Base-by-base conservation (phyloP, 1,284 basidiomycete species). In the Rhodotorula mucilaginosa region DNA sequence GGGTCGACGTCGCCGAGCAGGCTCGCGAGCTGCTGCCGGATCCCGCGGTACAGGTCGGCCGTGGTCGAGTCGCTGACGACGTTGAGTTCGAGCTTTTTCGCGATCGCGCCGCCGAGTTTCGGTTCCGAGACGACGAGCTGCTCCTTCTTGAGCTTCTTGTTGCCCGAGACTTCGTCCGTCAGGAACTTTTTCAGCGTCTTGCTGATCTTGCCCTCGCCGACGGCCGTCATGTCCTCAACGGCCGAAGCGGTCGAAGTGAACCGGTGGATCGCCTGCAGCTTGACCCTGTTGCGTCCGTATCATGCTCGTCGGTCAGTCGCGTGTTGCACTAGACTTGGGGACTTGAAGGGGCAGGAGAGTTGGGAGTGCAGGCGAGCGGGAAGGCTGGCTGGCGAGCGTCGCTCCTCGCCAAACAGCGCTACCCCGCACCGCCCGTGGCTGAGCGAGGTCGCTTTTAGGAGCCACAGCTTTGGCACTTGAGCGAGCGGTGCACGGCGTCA, bases 141-240 rank as follows among this genome's bases (percentile, higher is more conserved):
- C 81, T 97, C 92, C 82, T 96, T 92, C 71, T 87, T 88, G 83
- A 93, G 94, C 67, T 91, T 92, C 82, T 93, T 93, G 77, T 84
- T 83, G 60, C 76, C 89, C 56, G 91, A 85, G 61, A 97, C 88
- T 78, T 96, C 89, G 58, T 94, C 90, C 46, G 89, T 89, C 78
- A 99, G 83, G 85, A 98, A 98, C 80, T 96, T 89, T 83, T 96
- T 96, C 77, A 98, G 84, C 10, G 89, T 88, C 82, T 97, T 97
- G 66, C 92, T 92, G 64, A 98, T 82, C 84, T 97, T 95, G 75
- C 95, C 94, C 66, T 90, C 90, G 81, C 96, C 93, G 61, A 98
- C 84, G 19, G 95, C 89, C 47, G 93, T 92, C 78, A 98, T 89
- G 81, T 98, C 96, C 83, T 98, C 95, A n/a, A 99, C 96, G n/a